Evolutionary conservation across 2,329 filamentous ascomycete species (phyloP).

Genomic region (Alternaria ethzedia): DNA sequence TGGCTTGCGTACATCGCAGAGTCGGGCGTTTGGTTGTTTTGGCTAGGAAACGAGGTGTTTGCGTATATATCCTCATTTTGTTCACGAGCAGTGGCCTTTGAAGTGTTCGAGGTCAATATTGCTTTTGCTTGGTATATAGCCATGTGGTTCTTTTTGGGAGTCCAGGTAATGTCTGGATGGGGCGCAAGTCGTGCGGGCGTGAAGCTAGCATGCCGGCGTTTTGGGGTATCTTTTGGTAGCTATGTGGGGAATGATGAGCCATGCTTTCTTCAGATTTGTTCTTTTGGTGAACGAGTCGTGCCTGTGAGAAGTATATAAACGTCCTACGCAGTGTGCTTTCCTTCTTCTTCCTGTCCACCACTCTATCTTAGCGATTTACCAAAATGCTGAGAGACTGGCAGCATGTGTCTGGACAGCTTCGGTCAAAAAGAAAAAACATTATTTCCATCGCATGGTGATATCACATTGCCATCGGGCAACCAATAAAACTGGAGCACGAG

Average conservation of each 20-base stretch:
- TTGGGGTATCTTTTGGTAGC: not conserved
- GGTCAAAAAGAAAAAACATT: too few relatives aligned
- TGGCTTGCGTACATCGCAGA: not conserved
- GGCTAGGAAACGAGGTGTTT: not conserved
- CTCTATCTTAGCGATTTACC: not conserved
- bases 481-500: fast-evolving
- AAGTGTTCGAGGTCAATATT: slow-evolving; percentile 25
- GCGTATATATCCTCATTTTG: not conserved
- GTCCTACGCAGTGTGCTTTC: not conserved
- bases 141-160: not conserved
- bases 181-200: not conserved
- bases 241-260: not conserved
- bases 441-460: not conserved
- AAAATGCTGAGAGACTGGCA: too few relatives aligned
- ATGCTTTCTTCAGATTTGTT: too few relatives aligned
- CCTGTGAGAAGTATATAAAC: not conserved
- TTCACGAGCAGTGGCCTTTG: slow-evolving; percentile 15
- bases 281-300: too few relatives aligned
- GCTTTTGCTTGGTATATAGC: slow-evolving; percentile 7
- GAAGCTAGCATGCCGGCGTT: not conserved
- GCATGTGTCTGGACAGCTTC: too few relatives aligned
- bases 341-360: not conserved
- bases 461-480: not conserved
- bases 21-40: not conserved
- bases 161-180: not conserved